A percentile compares a stretch with the other conserved stretches of the same genome.
These are phyloP conservation scores for Poa annua DNA, from an alignment of 176 grass and related monocot genomes.

Conservation along the genomic window DNA sequence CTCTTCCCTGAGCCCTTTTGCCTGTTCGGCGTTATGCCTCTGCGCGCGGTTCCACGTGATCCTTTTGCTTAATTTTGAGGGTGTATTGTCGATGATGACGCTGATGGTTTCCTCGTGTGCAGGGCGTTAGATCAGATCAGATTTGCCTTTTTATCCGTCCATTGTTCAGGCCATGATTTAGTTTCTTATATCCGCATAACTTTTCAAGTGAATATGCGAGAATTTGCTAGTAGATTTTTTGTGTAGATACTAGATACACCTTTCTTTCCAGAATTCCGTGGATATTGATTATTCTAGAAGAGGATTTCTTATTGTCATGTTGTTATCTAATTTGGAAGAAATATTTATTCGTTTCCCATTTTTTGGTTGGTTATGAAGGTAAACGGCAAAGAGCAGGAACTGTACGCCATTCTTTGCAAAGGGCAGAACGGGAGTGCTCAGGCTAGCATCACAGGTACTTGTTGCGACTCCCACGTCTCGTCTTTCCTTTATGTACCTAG, in stretches of 20 bases:
- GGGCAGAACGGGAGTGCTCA: constrained; percentile 46
- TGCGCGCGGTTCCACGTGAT: not conserved
- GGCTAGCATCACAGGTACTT: constrained; percentile 45
- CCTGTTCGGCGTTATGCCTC: constrained; percentile 36
- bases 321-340: not conserved
- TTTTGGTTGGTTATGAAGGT: constrained; percentile 26
- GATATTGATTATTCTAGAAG: not conserved
- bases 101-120: constrained; percentile 22
- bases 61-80: not conserved
- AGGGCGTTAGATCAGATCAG: not conserved
- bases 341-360: not conserved
- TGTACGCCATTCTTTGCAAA: constrained; percentile 59
- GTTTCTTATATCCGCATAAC: not conserved
- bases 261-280: not conserved
- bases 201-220: constrained; percentile 21
- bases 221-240: not conserved
- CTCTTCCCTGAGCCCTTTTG: constrained; percentile 1
- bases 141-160: constrained; percentile 24
- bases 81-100: not conserved
- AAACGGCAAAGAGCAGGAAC: constrained; percentile 50
- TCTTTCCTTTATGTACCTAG: constrained; percentile 1
- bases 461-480: constrained; percentile 9
- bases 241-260: not conserved
- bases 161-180: not conserved
- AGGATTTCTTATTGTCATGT: constrained; percentile 17